Evolutionary conservation across 2,329 filamentous ascomycete genomes (phyloP).

Genomic region (Plenodomus lindquistii): DNA sequence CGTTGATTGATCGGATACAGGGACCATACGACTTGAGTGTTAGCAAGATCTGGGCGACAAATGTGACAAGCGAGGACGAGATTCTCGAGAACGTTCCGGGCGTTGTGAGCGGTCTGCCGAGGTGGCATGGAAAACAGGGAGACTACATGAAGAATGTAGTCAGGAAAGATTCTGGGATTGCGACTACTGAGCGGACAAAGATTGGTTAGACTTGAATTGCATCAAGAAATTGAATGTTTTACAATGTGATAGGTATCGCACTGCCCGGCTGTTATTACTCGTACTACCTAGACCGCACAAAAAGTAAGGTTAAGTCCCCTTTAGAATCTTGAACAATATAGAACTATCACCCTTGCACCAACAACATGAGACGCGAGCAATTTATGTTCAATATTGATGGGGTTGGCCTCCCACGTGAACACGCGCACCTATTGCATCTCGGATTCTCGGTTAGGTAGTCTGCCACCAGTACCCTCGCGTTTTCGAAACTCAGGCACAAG

Average conservation of each 20-base stretch:
- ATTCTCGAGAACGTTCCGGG: constrained; percentile 33
- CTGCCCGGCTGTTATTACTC: too few species aligned
- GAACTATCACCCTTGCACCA: too few species aligned
- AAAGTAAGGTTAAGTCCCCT: too few species aligned
- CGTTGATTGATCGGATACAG: constrained; percentile 83
- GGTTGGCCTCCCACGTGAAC: background rate
- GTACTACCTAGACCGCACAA: too few species aligned
- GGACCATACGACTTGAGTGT: constrained; percentile 88
- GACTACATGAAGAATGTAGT: constrained; percentile 21
- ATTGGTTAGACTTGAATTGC: constrained; percentile 14
- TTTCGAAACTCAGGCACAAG: background rate
- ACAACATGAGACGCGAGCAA: too few species aligned
- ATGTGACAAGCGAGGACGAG: constrained; percentile 54
- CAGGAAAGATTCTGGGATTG: constrained; percentile 18
- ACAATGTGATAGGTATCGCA: too few species aligned
- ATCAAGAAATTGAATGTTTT: background rate
- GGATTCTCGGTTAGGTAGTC: constrained; percentile 12
- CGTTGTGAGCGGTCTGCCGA: constrained; percentile 28
- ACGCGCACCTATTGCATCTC: constrained; percentile 13
- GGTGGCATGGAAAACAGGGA: constrained; percentile 17
- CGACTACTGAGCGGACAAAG: constrained; percentile 9
- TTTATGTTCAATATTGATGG: too few species aligned
- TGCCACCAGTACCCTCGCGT: constrained; percentile 1
- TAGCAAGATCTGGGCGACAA: constrained; percentile 89
- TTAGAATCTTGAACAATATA: too few species aligned